phyloP scores from a whole-genome alignment of 2,329 filamentous ascomycete genomes.

The Niveomyces coronatus region DNA sequence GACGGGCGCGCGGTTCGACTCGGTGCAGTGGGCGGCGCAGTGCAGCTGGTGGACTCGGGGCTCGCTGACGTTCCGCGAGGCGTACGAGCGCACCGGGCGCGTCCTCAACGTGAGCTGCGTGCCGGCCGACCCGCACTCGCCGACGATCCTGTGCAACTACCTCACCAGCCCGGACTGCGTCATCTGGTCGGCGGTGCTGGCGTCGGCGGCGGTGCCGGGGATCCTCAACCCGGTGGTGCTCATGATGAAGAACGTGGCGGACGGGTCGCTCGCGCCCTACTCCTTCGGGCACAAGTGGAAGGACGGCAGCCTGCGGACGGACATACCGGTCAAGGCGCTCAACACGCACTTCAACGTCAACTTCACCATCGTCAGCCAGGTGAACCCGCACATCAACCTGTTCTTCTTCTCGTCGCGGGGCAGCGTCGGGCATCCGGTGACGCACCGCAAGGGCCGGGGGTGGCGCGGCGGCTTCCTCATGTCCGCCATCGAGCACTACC shows the following conservation, averaged over 20 bases:
- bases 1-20: conserved; percentile 90
- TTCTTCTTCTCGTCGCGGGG: conserved; percentile 98
- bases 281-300: conserved; percentile 99
- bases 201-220: conserved; percentile 89
- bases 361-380: conserved; percentile 80
- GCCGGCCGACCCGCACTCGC: conserved; percentile 89
- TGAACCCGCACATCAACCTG: conserved; percentile 95
- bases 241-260: conserved; percentile 73
- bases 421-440: conserved; percentile 84
- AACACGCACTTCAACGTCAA: conserved; percentile 98
- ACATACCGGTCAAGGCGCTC: conserved; percentile 87
- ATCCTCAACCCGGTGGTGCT: conserved; percentile 93
- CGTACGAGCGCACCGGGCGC: conserved; percentile 84
- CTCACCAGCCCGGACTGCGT: conserved; percentile 93
- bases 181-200: conserved; percentile 93
- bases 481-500: conserved; percentile 82
- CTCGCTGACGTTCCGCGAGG: conserved; percentile 88
- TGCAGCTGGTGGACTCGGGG: conserved; percentile 86
- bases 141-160: conserved; percentile 87
- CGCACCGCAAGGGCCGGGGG: conserved; percentile 82
- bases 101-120: conserved; percentile 95
- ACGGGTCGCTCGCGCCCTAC: conserved; percentile 74
- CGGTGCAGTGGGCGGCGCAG: conserved; percentile 77
- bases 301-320: conserved; percentile 85
- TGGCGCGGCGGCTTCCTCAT: conserved; percentile 96